Base-by-base conservation (phyloP, 1,139 yeast species). In the Yamadazyma dushanensis region DNA sequence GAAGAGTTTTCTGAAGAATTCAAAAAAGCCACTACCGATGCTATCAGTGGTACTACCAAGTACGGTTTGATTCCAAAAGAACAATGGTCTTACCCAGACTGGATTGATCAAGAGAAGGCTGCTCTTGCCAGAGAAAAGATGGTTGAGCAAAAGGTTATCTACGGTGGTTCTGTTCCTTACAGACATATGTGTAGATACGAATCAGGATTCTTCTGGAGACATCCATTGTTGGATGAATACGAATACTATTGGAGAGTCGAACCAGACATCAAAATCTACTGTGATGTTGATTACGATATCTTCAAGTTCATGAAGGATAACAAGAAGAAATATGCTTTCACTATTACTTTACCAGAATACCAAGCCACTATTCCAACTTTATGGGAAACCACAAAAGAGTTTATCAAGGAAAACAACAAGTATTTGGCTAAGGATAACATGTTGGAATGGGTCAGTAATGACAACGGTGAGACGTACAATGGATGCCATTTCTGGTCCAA, bases 241-340 rank as follows among this genome's bases (percentile, higher is more conserved):
- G 87, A 83, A 47, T 88, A 80, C 66, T 89, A 87, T 68, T 89
- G 97, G 96, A 80, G 97, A 62, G 96, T 89, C 39, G 97, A 89
- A 62, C 96, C 96, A 21, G 90, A 83, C 53, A 78, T 86, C 55
- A 71, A 76, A 51, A 70, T 87, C 39, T 83, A 65, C 58, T 88
- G 96, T 68, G 92, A 87, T 57, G 70, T 88, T 47, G 80, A 83
- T 53, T 83, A 86, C 55, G 96, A 88, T 60, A 72, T 86, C 27
- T 88, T 88, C 72, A 79, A 80, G 60, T 83, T 75, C 61, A 82
- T 88, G 94, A 76, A 77, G 43, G 86, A 80, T 41, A 82, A 85
- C 57, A 69, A 76, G 43, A 81, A 83, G 64, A 75, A 70, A 41
- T 88, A 88, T 55, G 84, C 89, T 11, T 88, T 85, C 62, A 83